phyloP scores from a whole-genome alignment of 768 basidiomycete species.

The Lentinula guzmanii region DNA sequence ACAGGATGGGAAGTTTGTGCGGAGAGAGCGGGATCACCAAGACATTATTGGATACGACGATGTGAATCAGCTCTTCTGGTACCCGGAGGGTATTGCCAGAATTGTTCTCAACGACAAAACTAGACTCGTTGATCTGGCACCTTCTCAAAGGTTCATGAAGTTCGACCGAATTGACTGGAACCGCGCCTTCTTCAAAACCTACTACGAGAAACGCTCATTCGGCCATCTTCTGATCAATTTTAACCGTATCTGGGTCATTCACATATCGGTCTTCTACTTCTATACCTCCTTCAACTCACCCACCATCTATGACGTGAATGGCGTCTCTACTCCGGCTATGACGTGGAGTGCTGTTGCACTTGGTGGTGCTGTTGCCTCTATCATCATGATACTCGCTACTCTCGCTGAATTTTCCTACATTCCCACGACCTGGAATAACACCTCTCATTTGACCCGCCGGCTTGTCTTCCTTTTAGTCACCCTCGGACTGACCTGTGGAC shows the following conservation, averaged over 20 bases:
- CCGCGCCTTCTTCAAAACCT: conserved; percentile 97
- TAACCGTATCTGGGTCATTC: conserved; percentile 99
- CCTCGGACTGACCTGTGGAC: conserved; percentile 85
- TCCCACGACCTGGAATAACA: conserved; percentile 98
- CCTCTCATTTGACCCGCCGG: conserved; percentile 90
- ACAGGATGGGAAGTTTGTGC: conserved; percentile 89
- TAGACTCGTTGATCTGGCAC: conserved; percentile 85
- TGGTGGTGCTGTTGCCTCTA: conserved; percentile 91
- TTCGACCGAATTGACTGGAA: conserved; percentile 98
- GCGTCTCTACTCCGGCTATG: conserved; percentile 66
- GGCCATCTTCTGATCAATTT: conserved; percentile 98
- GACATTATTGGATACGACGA: conserved; percentile 98
- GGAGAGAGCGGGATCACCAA: conserved; percentile 89
- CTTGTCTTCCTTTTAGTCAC: conserved; percentile 86
- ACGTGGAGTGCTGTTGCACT: conserved; percentile 92
- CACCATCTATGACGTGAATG: conserved; percentile 63
- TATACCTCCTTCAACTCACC: conserved; percentile 96
- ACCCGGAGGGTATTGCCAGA: conserved; percentile 94
- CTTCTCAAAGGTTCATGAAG: conserved; percentile 92
- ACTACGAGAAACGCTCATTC: conserved; percentile 95
- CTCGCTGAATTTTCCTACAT: conserved; percentile 96
- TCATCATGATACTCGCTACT: conserved; percentile 95
- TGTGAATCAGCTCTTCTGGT: conserved; percentile 99
- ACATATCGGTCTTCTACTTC: conserved; percentile 91
- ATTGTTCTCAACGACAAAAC: conserved; percentile 91